A percentile compares a stretch with the other conserved stretches of the same genome.
Conservation (phyloP, 495 filamentous ascomycete species). For the Aspergillus avenaceus region DNA sequence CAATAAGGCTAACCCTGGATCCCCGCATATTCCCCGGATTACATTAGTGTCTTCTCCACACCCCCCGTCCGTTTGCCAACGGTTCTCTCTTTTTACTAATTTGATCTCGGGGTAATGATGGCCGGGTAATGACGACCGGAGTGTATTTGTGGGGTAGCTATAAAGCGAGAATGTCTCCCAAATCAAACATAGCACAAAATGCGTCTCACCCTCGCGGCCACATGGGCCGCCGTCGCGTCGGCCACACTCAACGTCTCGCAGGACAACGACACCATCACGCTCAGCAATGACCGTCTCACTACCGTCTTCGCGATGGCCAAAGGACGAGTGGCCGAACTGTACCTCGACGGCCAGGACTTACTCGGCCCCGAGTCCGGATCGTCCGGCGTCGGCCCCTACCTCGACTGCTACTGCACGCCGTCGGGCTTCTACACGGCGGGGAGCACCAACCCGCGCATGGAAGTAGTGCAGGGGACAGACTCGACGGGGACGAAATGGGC, state of each 20-base stretch:
- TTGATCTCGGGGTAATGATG: too few relatives aligned
- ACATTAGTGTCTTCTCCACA: neutral
- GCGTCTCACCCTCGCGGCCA: constrained; percentile 4
- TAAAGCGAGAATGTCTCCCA: neutral
- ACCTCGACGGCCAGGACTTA: constrained; percentile 47
- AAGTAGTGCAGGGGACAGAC: constrained; percentile 47
- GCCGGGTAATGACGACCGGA: too few relatives aligned
- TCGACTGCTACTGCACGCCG: constrained; percentile 56
- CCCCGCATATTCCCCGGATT: too few relatives aligned
- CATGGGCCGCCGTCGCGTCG: constrained; percentile 9
- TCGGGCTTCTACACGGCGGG: constrained; percentile 51
- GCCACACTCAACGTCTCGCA: constrained; percentile 23
- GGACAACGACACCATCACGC: constrained; percentile 22
- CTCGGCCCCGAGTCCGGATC: constrained; percentile 41
- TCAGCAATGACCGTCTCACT: constrained; percentile 46
- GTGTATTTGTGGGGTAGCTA: too few relatives aligned
- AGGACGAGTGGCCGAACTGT: constrained; percentile 37
- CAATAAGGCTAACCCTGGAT: too few relatives aligned
- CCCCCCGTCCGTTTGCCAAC: too few relatives aligned
- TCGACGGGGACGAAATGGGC: constrained; percentile 43
- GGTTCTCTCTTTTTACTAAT: too few relatives aligned
- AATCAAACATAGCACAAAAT: constrained; percentile 7
- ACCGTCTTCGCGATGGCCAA: constrained; percentile 39
- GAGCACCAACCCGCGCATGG: constrained; percentile 35
- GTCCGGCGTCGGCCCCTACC: constrained; percentile 47